phyloP scores from a whole-genome alignment of 305 asterid genomes.

The Fraxinus baroniana region DNA sequence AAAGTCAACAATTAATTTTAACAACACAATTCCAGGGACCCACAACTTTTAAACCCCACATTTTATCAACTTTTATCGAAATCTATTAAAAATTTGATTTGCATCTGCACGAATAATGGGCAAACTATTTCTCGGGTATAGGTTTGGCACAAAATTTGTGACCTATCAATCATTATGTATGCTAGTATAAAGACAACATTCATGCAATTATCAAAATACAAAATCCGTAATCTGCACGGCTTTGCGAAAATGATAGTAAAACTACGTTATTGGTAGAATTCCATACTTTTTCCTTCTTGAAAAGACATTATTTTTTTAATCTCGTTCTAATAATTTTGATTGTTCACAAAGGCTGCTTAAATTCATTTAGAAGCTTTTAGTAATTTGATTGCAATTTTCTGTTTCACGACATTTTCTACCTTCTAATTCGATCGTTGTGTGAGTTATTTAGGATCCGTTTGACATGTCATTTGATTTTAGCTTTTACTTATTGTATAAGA shows the following conservation, averaged over 20 bases:
- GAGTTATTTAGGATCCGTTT: background rate
- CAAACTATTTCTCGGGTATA: background rate
- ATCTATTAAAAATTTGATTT: no score
- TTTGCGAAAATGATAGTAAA: background rate
- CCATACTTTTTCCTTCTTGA: background rate
- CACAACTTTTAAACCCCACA: no score
- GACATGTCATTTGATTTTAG: no score
- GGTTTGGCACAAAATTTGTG: background rate
- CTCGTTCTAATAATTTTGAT: background rate
- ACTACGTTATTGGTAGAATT: background rate
- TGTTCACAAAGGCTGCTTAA: background rate
- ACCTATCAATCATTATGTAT: conserved; percentile 3
- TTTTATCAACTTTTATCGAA: no score
- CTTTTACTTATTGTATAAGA: no score
- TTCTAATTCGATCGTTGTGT: no score
- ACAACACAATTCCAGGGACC: no score
- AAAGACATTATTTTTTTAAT: background rate
- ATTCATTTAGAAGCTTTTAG: background rate
- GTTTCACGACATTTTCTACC: background rate
- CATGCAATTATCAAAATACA: conserved; percentile 12
- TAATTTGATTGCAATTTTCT: background rate
- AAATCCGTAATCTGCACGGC: conserved; percentile 35
- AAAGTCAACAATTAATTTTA: no score
- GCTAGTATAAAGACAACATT: conserved; percentile 23
- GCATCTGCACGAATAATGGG: no score